Base-by-base conservation (phyloP, 2,329 filamentous ascomycete genomes). In the Dactylella cylindrospora region DNA sequence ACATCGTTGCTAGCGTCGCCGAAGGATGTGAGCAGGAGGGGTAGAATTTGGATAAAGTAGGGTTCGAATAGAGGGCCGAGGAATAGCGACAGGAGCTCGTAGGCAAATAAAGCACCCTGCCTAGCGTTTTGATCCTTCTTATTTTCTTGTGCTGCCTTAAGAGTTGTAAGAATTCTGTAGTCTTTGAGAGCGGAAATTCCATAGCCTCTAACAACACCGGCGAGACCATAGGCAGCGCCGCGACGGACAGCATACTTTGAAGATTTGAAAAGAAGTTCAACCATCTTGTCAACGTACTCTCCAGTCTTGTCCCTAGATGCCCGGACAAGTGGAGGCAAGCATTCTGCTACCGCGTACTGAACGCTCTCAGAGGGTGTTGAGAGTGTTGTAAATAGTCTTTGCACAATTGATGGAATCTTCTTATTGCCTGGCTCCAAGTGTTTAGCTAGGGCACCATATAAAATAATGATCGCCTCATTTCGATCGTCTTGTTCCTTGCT, bases 331-430 rank as follows among this genome's bases (percentile, higher is more conserved):
- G 93, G 90, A 10, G 93, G 91, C 17, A 98, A 77, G 69, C 93
- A 98, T 70, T 93, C 88, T 2, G 94, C 90, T 57, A 97, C 90
- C 39, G 93, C 93, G 71, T 93, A 96, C 73, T 98, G 93, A 1
- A 98, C 93, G 12, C 88, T 90, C 73, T 98, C 93, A 0, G 93
- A 97, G 22, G 93, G 93, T 9, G 91, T 97, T 72, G 86, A 93
- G 36, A 98, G 77, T 5, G 94, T 96, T 17, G 84, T 82, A 52
- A 98, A 79, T 17, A 98, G 78, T 65, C 90, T 83, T 67, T 91
- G 85, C 44, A 98, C 84, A 38, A 98, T 93, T 53, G 86, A 84
- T 0, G 90, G 89, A 41, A 97, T 82, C 69, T 94, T 90, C 66
- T 83, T 76, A 72, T 98, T 93, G n/a, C 90, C 89, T 5, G 83